A percentile compares a stretch with the other conserved stretches of the same genome.
These are phyloP conservation scores for Camellia japonica DNA, from an alignment of 148 eudicot species.

Conservation along the genomic window DNA sequence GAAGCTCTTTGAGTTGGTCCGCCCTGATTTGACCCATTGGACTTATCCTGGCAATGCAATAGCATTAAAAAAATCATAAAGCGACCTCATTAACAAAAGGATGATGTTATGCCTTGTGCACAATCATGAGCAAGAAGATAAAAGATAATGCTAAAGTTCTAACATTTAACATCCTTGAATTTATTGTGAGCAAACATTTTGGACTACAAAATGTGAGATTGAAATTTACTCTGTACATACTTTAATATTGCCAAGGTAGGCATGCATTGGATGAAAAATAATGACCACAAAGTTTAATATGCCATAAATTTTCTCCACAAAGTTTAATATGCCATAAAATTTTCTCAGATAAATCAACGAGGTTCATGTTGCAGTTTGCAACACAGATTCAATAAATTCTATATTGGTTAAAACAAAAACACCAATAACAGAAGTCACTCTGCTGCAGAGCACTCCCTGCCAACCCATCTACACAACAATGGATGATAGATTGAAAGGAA, in stretches of 20 bases:
- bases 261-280: not conserved
- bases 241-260: not conserved
- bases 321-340: not conserved
- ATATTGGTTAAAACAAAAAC: not conserved
- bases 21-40: conserved; percentile 75
- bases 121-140: not conserved
- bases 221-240: not conserved
- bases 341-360: not conserved
- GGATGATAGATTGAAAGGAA: not conserved
- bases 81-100: not conserved
- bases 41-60: conserved; percentile 51
- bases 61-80: conserved; percentile 5
- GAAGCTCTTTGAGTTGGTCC: conserved; percentile 86
- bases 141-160: not conserved
- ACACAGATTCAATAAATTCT: not conserved
- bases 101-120: not conserved
- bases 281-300: not conserved
- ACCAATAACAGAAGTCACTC: not conserved
- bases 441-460: no score
- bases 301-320: not conserved
- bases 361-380: not conserved
- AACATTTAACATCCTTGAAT: not conserved
- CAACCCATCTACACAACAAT: no score
- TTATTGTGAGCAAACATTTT: not conserved
- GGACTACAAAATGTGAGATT: not conserved